Conservation (phyloP, 257 asterid species). For the Rauvolfia tetraphylla region DNA sequence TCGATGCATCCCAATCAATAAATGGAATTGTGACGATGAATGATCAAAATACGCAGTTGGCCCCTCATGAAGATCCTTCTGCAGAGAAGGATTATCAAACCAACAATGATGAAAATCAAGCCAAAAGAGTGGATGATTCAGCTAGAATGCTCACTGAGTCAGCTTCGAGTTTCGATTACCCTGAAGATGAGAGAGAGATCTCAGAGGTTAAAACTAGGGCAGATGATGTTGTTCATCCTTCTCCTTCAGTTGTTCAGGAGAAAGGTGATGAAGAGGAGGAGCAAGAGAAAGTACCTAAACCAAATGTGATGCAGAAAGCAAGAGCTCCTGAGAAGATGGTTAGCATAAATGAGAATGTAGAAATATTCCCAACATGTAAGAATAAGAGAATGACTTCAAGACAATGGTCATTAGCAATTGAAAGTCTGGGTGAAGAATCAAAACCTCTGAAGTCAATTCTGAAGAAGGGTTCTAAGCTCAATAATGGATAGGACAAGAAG, state of each 20-base stretch:
- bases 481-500: not conserved
- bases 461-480: slow-evolving; percentile 13
- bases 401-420: slow-evolving; percentile 4
- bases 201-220: not conserved
- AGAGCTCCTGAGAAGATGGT: slow-evolving; percentile 33
- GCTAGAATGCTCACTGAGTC: no score
- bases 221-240: not conserved
- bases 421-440: slow-evolving; percentile 1
- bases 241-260: not conserved
- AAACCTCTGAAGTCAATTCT: slow-evolving; percentile 29
- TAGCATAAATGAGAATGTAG: slow-evolving; percentile 25
- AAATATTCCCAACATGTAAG: slow-evolving; percentile 9
- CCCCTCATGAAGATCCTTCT: no score
- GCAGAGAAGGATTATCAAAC: no score
- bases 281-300: slow-evolving; percentile 3
- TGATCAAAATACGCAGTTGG: no score
- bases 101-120: not conserved
- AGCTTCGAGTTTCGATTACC: no score
- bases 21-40: no score
- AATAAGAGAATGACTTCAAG: slow-evolving; percentile 8
- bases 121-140: not conserved
- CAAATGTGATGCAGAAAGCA: not conserved
- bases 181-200: not conserved
- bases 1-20: no score
- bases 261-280: slow-evolving; percentile 3